Evolutionary conservation across 2,329 filamentous ascomycete genomes (phyloP), one percentile per base, ranked within the genome.

Genomic region (Colletotrichum scovillei): DNA sequence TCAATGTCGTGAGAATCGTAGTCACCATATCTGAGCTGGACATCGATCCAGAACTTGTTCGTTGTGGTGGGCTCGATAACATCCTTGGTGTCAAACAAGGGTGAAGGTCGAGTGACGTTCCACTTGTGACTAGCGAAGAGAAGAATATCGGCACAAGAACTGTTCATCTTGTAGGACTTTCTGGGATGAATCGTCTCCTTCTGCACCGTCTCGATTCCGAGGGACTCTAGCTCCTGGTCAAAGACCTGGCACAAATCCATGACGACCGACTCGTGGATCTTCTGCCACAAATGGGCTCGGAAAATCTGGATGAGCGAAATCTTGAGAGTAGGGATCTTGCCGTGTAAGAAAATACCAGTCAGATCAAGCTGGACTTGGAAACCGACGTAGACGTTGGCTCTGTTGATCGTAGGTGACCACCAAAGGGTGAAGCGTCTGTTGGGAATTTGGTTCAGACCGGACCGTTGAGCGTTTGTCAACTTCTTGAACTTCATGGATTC

Each of bases 111-210:
- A 0, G 95, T 98, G 65, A 99, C 95, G 75, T 97, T 98, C 97
- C 97, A 99, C 83, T 98, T 99, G 86, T 98, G 97, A 76, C 94
- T 97, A 49, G 97, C 96, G 80, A 99, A 99, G 11, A 99, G 90
- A 67, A 98, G 88, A 75, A 99, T 98, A 82, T 99, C 97, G 5
- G 97, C 97, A 79, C 97, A 98, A 71, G 96, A 98, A 79, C 95
- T 98, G 88, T 99, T 99, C 97, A 99, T 99, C 91, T 99, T 99
- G 91, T 99, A 99, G 5, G 95, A 98, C 85, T 99, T 99, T 90
- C 97, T 91, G 65, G 97, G 97, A 87, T 99, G 97, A 73, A 99
- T 99, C 0, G 97, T 98, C 86, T 99, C 97, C 84, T 99, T 99
- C 81, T 99, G 97, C 5, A 98, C 97, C 2, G 95, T 97, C 84